phyloP scores from a whole-genome alignment of 2,329 filamentous ascomycete species.

The Penicillium palitans region DNA sequence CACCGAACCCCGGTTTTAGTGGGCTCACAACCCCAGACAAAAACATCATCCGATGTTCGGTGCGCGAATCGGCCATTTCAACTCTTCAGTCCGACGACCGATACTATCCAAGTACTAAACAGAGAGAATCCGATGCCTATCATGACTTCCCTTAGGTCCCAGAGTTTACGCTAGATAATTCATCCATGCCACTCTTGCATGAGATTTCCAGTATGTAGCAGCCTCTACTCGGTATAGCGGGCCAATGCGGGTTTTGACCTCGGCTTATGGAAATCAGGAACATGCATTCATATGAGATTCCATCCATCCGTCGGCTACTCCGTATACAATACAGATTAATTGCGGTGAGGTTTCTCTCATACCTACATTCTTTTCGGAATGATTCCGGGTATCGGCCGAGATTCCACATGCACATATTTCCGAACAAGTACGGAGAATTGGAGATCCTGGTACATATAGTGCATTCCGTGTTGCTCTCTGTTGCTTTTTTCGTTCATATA shows the following conservation, averaged over 20 bases:
- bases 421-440: too few relatives aligned
- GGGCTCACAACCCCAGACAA: constrained; percentile 1
- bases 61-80: constrained; percentile 24
- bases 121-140: background rate
- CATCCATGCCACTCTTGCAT: background rate
- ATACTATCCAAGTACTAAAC: background rate
- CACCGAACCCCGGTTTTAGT: background rate
- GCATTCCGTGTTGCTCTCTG: background rate
- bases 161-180: background rate
- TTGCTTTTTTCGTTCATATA: background rate
- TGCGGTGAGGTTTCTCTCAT: background rate
- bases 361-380: background rate
- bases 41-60: constrained; percentile 21
- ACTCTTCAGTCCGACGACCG: background rate
- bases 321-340: background rate
- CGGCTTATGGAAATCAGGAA: background rate
- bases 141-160: background rate
- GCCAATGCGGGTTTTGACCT: background rate
- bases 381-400: background rate
- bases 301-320: background rate
- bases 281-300: background rate
- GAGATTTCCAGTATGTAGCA: background rate
- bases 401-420: background rate
- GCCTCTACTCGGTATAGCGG: background rate
- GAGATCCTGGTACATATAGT: too few relatives aligned